Evolutionary conservation across 768 basidiomycete genomes (phyloP).

Genomic region (Leccinum fibrillosum): DNA sequence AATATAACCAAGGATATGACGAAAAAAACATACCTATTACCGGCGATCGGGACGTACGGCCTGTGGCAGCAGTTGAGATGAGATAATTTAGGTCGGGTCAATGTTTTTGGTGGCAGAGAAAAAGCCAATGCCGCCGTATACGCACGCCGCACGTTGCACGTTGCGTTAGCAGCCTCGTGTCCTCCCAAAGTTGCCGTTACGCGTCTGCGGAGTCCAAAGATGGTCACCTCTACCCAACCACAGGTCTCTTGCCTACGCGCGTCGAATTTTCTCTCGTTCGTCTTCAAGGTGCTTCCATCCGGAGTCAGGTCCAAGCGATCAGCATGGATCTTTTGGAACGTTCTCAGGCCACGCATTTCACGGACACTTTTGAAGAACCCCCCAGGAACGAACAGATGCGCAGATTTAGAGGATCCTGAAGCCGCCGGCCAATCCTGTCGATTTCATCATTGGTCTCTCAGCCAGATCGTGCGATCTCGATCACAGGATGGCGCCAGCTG

Average conservation of each 20-base stretch:
- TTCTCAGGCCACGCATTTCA: conserved; percentile 10
- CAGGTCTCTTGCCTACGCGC: neutral
- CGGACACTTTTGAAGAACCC: conserved; percentile 4
- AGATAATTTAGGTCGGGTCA: conserved; percentile 9
- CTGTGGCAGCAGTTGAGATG: conserved; percentile 11
- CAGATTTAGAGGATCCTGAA: conserved; percentile 15
- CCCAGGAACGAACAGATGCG: conserved; percentile 6
- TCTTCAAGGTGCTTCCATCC: neutral
- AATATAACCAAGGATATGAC: neutral
- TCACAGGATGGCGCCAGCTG: conserved; percentile 13
- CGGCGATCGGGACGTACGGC: neutral
- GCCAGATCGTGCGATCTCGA: conserved; percentile 21
- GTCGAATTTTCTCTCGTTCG: neutral
- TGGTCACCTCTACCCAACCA: neutral
- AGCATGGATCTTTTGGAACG: conserved; percentile 2
- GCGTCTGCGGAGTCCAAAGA: conserved; percentile 20
- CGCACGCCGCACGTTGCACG: conserved; percentile 13
- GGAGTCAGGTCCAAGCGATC: conserved; percentile 4
- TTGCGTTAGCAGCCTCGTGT: conserved; percentile 25
- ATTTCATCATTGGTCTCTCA: conserved; percentile 11
- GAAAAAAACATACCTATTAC: conserved; percentile 1
- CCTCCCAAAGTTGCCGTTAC: conserved; percentile 16
- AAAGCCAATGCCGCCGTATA: conserved; percentile 15
- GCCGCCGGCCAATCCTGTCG: conserved; percentile 18
- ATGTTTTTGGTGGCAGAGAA: conserved; percentile 3